phyloP scores from a whole-genome alignment of 805 yeast genomes.

The Barnettozyma botsteinii region DNA sequence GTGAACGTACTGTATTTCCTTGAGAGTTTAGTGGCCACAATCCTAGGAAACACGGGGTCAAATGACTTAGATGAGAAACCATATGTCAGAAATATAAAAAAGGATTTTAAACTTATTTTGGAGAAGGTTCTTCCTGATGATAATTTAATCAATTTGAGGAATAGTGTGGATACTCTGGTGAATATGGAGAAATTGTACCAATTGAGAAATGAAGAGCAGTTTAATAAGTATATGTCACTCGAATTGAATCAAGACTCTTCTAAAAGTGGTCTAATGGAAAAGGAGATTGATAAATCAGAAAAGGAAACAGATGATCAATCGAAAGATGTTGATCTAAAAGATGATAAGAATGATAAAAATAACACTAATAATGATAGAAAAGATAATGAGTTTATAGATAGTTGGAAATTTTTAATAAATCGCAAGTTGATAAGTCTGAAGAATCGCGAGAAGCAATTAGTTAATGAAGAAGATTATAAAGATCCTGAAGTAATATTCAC shows the following conservation, averaged over 20 bases:
- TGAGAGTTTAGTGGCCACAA: conserved; percentile 48
- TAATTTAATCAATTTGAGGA: conserved; percentile 17
- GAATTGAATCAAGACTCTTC: conserved; percentile 4
- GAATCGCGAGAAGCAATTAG: conserved; percentile 11
- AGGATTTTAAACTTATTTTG: conserved; percentile 31
- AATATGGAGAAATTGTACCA: conserved; percentile 17
- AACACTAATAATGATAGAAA: conserved; percentile 5
- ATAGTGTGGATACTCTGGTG: conserved; percentile 15
- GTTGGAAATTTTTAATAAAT: conserved; percentile 20
- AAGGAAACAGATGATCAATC: too few species aligned
- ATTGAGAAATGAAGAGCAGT: conserved; percentile 3
- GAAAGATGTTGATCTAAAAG: too few species aligned
- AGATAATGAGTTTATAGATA: conserved; percentile 14
- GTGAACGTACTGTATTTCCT: conserved; percentile 65
- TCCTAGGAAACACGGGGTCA: conserved; percentile 12
- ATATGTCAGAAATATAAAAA: conserved; percentile 23
- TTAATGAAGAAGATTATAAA: not conserved
- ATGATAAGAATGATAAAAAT: not conserved
- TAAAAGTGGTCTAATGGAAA: too few species aligned
- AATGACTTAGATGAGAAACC: conserved; percentile 11
- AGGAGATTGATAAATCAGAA: too few species aligned
- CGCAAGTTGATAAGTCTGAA: conserved; percentile 14
- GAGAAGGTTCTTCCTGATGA: conserved; percentile 32
- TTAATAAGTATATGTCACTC: not conserved
- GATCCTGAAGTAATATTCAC: conserved; percentile 17